These are phyloP conservation scores for Cercospora sp. DNA, from an alignment of 2,329 filamentous ascomycete species.

Conservation along the genomic window DNA sequence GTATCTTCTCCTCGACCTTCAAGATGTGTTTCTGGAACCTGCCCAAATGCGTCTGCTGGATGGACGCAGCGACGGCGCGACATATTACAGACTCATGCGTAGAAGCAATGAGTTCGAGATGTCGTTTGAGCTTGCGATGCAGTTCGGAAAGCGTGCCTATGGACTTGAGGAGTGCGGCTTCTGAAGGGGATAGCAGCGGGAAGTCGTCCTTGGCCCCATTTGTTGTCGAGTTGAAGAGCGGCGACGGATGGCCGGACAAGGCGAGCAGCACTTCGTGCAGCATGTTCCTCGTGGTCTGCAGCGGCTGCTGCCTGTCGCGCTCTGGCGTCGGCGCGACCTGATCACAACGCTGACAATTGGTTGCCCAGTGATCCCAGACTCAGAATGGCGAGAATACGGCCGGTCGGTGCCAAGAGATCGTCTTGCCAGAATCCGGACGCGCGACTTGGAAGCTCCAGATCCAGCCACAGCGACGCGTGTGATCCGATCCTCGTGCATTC, in stretches of 20 bases:
- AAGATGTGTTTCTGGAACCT: constrained; percentile 82
- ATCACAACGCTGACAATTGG: background rate
- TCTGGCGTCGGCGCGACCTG: background rate
- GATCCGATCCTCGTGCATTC: background rate
- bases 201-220: constrained; percentile 40
- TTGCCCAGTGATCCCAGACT: background rate
- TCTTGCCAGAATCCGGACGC: background rate
- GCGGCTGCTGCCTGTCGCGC: background rate
- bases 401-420: background rate
- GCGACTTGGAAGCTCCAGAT: constrained; percentile 3
- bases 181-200: constrained; percentile 68
- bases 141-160: constrained; percentile 75
- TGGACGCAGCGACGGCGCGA: constrained; percentile 78
- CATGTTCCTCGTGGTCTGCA: constrained; percentile 55
- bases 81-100: constrained; percentile 79
- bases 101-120: constrained; percentile 66
- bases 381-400: background rate
- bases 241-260: constrained; percentile 88
- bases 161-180: constrained; percentile 75
- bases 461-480: constrained; percentile 3
- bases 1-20: constrained; percentile 75
- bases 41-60: constrained; percentile 71
- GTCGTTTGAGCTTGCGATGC: constrained; percentile 69
- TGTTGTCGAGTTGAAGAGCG: constrained; percentile 64
- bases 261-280: constrained; percentile 98